These are phyloP conservation scores for Didymella lethalis DNA, from an alignment of 2,329 filamentous ascomycete species.

Conservation along the genomic window DNA sequence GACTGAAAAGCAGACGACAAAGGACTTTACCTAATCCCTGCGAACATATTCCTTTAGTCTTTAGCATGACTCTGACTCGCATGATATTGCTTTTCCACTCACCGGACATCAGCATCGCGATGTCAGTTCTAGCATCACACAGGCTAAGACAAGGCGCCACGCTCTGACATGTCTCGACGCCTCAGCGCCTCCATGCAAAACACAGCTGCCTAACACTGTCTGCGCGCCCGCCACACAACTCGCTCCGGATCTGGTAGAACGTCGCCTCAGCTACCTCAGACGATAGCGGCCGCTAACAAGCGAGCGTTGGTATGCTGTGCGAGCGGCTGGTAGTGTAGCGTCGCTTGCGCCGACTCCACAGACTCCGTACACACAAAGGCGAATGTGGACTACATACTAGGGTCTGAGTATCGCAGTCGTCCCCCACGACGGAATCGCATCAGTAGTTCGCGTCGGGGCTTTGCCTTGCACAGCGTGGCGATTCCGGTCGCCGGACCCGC, in stretches of 20 bases:
- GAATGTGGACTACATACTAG: too few relatives aligned
- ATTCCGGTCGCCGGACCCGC: not conserved
- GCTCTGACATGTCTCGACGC: conserved; percentile 9
- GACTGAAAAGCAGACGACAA: not conserved
- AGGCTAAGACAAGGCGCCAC: conserved; percentile 5
- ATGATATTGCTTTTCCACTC: conserved; percentile 8
- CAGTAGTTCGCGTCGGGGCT: too few relatives aligned
- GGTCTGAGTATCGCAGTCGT: too few relatives aligned
- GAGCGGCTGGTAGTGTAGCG: not conserved
- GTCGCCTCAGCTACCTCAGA: not conserved
- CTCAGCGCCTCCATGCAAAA: not conserved
- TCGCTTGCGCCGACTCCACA: not conserved
- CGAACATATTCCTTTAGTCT: not conserved
- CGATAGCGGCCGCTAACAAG: conserved; percentile 10
- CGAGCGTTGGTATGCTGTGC: not conserved
- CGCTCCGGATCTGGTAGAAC: conserved; percentile 4
- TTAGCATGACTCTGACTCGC: conserved; percentile 3
- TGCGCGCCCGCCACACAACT: not conserved
- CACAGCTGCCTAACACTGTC: conserved; percentile 1
- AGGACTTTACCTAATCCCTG: not conserved
- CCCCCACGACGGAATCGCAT: too few relatives aligned
- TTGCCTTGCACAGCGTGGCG: too few relatives aligned
- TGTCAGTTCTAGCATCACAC: conserved; percentile 4
- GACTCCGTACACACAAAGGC: not conserved
- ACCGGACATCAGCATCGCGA: conserved; percentile 5